Conservation (phyloP, 495 filamentous ascomycete species). For the Pseudomonodictys pantanalensis region DNA sequence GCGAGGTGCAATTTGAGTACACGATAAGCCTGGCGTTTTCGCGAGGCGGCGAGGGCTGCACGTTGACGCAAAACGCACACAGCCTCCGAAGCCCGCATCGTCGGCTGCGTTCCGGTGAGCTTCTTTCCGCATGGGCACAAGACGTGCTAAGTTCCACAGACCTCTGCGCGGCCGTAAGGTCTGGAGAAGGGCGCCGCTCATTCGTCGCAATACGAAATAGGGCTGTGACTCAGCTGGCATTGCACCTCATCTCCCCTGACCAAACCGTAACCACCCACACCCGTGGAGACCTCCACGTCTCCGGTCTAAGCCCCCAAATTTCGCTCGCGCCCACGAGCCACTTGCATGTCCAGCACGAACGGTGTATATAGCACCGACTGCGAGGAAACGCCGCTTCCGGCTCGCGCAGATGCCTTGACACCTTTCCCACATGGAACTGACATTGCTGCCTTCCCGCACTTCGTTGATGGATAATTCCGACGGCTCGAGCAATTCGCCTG, state of each 20-base stretch:
- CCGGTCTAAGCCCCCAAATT: slow-evolving; percentile 26
- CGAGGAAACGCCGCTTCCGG: slow-evolving; percentile 2
- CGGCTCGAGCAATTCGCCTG: slow-evolving; percentile 26
- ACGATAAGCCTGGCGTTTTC: background rate
- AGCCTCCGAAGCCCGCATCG: background rate
- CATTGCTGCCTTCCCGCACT: slow-evolving; percentile 20
- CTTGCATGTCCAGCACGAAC: slow-evolving; percentile 5
- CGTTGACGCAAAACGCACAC: slow-evolving; percentile 27
- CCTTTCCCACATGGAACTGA: slow-evolving; percentile 1
- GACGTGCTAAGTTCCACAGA: background rate
- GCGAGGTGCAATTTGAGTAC: background rate
- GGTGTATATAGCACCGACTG: slow-evolving; percentile 25
- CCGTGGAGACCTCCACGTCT: slow-evolving; percentile 15
- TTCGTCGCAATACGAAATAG: slow-evolving; percentile 17
- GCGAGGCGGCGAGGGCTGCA: slow-evolving; percentile 21
- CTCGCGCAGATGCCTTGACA: background rate
- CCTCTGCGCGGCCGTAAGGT: slow-evolving; percentile 9
- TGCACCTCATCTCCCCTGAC: slow-evolving; percentile 5
- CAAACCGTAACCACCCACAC: background rate
- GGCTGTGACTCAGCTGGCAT: slow-evolving; percentile 31
- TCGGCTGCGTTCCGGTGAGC: slow-evolving; percentile 12
- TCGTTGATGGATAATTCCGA: slow-evolving; percentile 11
- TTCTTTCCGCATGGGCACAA: background rate
- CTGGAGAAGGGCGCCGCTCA: slow-evolving; percentile 4
- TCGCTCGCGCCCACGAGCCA: slow-evolving; percentile 19